Evolutionary conservation across 31 red algal genomes (phyloP).

Genomic region (Odonthalia washingtoniensis): DNA sequence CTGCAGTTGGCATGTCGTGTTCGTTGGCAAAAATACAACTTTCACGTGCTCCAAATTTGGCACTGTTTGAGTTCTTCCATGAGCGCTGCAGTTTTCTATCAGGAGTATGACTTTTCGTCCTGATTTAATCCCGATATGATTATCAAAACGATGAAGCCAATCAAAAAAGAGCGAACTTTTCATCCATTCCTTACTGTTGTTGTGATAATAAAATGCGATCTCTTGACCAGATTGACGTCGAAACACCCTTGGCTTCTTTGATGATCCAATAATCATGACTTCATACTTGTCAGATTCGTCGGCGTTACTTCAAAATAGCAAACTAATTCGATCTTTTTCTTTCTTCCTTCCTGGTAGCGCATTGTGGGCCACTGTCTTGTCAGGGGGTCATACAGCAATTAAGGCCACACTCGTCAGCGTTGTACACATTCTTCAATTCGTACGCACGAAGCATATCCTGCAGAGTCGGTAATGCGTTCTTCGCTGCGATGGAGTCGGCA

Average conservation of each 20-base stretch:
- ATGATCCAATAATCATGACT: slow-evolving; percentile 35
- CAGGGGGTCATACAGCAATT: slow-evolving; percentile 13
- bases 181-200: slow-evolving; percentile 41
- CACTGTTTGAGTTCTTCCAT: too few species aligned
- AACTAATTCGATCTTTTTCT: not conserved
- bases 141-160: too few species aligned
- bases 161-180: not conserved
- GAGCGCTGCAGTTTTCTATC: too few species aligned
- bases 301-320: slow-evolving; percentile 15
- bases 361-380: not conserved
- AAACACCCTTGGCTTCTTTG: not conserved
- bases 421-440: too few species aligned
- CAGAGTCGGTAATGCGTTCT: too few species aligned
- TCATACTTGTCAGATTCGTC: not conserved
- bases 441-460: too few species aligned
- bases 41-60: too few species aligned
- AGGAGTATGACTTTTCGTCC: too few species aligned
- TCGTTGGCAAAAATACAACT: not conserved
- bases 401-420: slow-evolving; percentile 28
- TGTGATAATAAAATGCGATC: slow-evolving; percentile 12
- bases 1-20: not conserved
- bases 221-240: slow-evolving; percentile 10
- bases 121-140: too few species aligned
- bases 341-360: slow-evolving; percentile 15
- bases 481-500: too few species aligned